These are phyloP conservation scores for Simmondsia chinensis DNA, from an alignment of 148 eudicot genomes.

Conservation along the genomic window DNA sequence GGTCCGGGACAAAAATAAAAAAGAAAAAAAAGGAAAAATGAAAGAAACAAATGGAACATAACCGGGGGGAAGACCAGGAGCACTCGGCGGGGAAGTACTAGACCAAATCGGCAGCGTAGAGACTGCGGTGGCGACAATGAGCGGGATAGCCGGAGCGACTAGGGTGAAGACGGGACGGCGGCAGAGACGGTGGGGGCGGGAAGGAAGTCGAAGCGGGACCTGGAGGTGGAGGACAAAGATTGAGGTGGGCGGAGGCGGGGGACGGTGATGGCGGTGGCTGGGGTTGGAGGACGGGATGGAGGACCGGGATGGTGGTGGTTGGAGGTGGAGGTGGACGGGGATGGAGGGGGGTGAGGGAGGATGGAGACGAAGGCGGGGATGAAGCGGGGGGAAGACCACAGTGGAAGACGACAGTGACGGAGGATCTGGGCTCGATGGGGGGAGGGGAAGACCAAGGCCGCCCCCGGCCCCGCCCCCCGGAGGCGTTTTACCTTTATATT, in stretches of 20 bases:
- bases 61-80: too few relatives aligned
- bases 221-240: not conserved
- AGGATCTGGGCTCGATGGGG: not conserved
- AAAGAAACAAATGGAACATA: too few relatives aligned
- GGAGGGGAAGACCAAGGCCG: too few relatives aligned
- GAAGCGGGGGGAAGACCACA: not conserved
- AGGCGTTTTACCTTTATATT: too few relatives aligned
- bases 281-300: not conserved
- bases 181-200: too few relatives aligned
- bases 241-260: too few relatives aligned
- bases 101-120: not conserved
- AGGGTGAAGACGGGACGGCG: too few relatives aligned
- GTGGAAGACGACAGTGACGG: too few relatives aligned
- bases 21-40: too few relatives aligned
- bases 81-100: too few relatives aligned
- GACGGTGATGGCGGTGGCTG: not conserved
- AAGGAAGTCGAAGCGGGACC: not conserved
- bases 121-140: not conserved
- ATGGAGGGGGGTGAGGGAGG: not conserved
- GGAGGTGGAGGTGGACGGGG: not conserved
- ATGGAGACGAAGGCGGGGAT: not conserved
- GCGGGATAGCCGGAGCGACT: not conserved
- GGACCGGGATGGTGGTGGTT: not conserved
- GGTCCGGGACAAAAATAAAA: too few relatives aligned
- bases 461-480: too few relatives aligned